phyloP scores from a whole-genome alignment of 164 flowering plant species.

The Santalum album region DNA sequence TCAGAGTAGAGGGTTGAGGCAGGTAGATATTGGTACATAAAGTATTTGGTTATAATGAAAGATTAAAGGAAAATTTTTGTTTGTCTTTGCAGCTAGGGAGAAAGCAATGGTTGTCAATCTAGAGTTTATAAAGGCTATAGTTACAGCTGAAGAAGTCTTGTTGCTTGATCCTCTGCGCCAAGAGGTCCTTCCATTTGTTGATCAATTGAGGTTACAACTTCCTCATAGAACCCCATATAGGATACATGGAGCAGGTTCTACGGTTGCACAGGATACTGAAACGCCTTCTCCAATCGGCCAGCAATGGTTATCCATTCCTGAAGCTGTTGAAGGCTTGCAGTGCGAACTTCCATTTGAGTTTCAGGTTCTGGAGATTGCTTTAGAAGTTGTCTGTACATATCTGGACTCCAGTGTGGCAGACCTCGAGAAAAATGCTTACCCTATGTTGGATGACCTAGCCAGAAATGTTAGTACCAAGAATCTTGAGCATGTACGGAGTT shows the following conservation, averaged over 20 bases:
- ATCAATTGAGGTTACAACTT: slow-evolving; percentile 70
- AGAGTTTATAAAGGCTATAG: slow-evolving; percentile 86
- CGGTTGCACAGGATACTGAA: slow-evolving; percentile 30
- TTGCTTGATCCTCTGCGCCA: slow-evolving; percentile 77
- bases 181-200: slow-evolving; percentile 88
- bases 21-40: too few species aligned
- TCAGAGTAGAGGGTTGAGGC: too few species aligned
- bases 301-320: slow-evolving; percentile 53
- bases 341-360: slow-evolving; percentile 90
- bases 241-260: slow-evolving; percentile 21
- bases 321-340: slow-evolving; percentile 60
- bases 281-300: slow-evolving; percentile 25
- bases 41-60: slow-evolving; percentile 1
- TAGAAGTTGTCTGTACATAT: slow-evolving; percentile 76
- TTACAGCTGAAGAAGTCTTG: slow-evolving; percentile 91
- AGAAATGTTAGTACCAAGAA: slow-evolving; percentile 83
- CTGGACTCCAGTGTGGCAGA: slow-evolving; percentile 75
- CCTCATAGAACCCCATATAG: slow-evolving; percentile 32
- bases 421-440: slow-evolving; percentile 75
- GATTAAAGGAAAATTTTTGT: neutral
- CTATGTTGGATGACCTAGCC: slow-evolving; percentile 82
- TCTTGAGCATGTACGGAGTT: slow-evolving; percentile 78
- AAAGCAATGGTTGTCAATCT: slow-evolving; percentile 94
- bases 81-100: slow-evolving; percentile 61
- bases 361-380: slow-evolving; percentile 81